phyloP scores from a whole-genome alignment of 805 yeast species.

The Candida gorgasii region DNA sequence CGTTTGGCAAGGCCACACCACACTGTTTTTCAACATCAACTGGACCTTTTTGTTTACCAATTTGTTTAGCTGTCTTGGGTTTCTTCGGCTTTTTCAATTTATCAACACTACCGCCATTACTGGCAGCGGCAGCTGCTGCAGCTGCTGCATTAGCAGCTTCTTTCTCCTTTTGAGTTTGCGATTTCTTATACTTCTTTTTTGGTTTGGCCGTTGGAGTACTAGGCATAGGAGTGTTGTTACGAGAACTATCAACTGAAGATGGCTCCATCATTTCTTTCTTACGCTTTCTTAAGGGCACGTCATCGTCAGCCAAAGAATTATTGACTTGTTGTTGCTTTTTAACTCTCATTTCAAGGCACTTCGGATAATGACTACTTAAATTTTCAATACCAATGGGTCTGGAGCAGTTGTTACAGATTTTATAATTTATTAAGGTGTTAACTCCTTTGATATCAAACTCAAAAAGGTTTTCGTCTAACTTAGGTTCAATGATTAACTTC shows the following conservation, averaged over 20 bases:
- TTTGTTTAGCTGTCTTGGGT: constrained; percentile 36
- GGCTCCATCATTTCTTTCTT: constrained; percentile 37
- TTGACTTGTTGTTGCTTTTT: constrained; percentile 19
- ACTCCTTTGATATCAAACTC: constrained; percentile 4
- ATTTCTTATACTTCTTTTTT: constrained; percentile 45
- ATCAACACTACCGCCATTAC: constrained; percentile 14
- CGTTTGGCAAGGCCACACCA: constrained; percentile 91
- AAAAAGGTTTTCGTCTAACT: constrained; percentile 5
- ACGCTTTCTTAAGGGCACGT: constrained; percentile 23
- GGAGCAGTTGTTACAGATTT: constrained; percentile 38
- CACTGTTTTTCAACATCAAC: constrained; percentile 93
- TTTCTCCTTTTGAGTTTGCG: constrained; percentile 45
- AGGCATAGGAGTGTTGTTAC: constrained; percentile 40
- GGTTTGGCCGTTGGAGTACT: constrained; percentile 30
- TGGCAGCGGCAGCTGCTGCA: constrained; percentile 42
- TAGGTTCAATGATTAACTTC: constrained; percentile 31
- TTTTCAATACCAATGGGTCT: constrained; percentile 43
- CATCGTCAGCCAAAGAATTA: constrained; percentile 9
- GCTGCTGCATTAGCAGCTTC: constrained; percentile 50
- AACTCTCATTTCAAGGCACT: constrained; percentile 42
- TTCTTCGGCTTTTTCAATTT: constrained; percentile 25
- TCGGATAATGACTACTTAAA: constrained; percentile 30
- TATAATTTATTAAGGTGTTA: constrained; percentile 22
- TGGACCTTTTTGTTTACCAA: constrained; percentile 69
- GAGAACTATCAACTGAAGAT: constrained; percentile 41